Evolutionary conservation across 164 flowering plant species (phyloP).

Genomic region (Liriodendron chinense): DNA sequence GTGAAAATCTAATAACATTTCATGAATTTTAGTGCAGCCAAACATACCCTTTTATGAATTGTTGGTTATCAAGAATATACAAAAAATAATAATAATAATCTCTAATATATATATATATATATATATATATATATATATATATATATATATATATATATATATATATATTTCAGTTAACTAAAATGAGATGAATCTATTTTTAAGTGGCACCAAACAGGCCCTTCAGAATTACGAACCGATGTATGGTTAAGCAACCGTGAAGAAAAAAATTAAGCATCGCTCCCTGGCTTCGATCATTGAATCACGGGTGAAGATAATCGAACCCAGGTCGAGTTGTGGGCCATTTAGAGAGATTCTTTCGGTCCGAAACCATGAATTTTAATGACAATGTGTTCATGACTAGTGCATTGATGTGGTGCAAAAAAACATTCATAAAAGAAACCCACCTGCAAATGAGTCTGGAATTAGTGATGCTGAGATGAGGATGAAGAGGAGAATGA

Average conservation of each 20-base stretch:
- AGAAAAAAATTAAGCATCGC: background rate
- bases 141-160: no score
- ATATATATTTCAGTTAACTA: no score
- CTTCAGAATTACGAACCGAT: no score
- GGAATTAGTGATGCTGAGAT: constrained; percentile 45
- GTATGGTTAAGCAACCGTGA: background rate
- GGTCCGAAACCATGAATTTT: background rate
- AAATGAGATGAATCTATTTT: no score
- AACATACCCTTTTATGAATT: no score
- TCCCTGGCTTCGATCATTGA: background rate
- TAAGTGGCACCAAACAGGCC: no score
- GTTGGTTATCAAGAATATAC: no score
- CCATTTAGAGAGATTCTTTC: background rate
- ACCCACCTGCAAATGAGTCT: constrained; percentile 58
- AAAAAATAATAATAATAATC: no score
- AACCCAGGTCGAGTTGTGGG: background rate
- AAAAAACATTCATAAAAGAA: background rate
- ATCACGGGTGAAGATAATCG: background rate
- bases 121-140: no score
- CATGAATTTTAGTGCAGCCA: no score
- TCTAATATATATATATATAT: no score
- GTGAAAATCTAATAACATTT: no score
- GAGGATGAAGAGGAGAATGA: constrained; percentile 47
- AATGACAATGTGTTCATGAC: background rate
- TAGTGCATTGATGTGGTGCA: background rate